Conservation (phyloP, 306 rosid genomes). For the Abrus pulchellus region DNA sequence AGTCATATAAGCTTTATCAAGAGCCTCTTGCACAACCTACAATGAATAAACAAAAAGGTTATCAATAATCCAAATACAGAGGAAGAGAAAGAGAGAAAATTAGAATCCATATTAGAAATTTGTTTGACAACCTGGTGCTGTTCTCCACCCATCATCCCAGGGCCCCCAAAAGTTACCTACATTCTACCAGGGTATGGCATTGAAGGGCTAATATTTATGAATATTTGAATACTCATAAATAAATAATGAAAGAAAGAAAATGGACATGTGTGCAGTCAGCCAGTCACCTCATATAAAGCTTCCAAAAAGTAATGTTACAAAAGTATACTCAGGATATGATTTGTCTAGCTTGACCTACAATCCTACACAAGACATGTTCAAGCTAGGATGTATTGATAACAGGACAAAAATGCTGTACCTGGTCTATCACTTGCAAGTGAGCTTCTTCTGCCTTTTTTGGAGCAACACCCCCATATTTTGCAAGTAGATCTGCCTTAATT, state of each 20-base stretch:
- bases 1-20: constrained; percentile 79
- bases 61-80: constrained; percentile 3
- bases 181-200: constrained; percentile 36
- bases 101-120: constrained; percentile 35
- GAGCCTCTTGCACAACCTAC: constrained; percentile 94
- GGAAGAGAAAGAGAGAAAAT: background rate
- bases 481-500: constrained; percentile 90
- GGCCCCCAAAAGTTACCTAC: constrained; percentile 22
- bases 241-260: background rate
- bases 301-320: constrained; percentile 15
- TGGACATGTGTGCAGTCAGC: background rate
- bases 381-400: constrained; percentile 22
- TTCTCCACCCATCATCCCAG: constrained; percentile 33
- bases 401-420: constrained; percentile 58
- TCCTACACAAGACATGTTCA: constrained; percentile 6
- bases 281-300: background rate
- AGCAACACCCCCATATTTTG: constrained; percentile 90
- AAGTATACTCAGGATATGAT: constrained; percentile 17
- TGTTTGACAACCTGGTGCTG: constrained; percentile 30
- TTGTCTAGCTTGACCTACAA: constrained; percentile 11
- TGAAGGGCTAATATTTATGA: background rate
- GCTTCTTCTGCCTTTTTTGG: constrained; percentile 99
- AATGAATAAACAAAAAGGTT: constrained; percentile 45
- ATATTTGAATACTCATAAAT: constrained; percentile 9
- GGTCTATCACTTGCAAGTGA: constrained; percentile 83